These are phyloP conservation scores for Mycena maculata DNA, from an alignment of 768 basidiomycete genomes.

Conservation along the genomic window DNA sequence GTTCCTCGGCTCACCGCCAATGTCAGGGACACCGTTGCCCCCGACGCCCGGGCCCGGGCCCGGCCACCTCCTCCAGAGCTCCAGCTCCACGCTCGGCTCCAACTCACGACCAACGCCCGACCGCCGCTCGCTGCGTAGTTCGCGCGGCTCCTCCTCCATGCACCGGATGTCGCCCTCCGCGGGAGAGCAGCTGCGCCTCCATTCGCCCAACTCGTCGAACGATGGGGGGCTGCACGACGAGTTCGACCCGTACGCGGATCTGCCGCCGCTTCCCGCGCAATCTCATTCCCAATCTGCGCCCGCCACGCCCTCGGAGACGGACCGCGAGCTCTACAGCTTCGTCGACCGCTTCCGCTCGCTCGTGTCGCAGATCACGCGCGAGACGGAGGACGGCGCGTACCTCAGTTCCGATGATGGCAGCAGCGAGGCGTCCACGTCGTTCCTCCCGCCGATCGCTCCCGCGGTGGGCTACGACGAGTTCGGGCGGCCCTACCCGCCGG, in stretches of 20 bases:
- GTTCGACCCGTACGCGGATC: slow-evolving; percentile 30
- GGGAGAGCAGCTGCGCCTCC: not conserved
- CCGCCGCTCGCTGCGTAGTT: slow-evolving; percentile 30
- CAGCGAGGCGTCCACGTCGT: slow-evolving; percentile 33
- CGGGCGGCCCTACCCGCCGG: slow-evolving; percentile 58
- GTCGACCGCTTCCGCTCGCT: slow-evolving; percentile 63
- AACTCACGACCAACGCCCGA: slow-evolving; percentile 32
- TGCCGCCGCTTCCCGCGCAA: not conserved
- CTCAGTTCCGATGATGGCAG: slow-evolving; percentile 28
- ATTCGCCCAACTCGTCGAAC: slow-evolving; percentile 12
- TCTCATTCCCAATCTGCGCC: not conserved
- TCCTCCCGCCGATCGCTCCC: slow-evolving; percentile 41
- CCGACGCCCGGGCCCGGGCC: not conserved
- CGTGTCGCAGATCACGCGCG: slow-evolving; percentile 61
- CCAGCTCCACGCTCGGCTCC: slow-evolving; percentile 37
- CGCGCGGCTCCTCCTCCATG: slow-evolving; percentile 23
- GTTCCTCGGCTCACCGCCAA: slow-evolving; percentile 35
- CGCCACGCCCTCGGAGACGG: slow-evolving; percentile 33
- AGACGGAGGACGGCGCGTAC: slow-evolving; percentile 58
- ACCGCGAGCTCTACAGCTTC: slow-evolving; percentile 54
- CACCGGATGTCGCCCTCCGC: slow-evolving; percentile 1
- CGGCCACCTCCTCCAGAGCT: slow-evolving; percentile 33
- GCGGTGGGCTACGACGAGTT: slow-evolving; percentile 61
- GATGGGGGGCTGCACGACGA: slow-evolving; percentile 13
- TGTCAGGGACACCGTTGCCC: slow-evolving; percentile 27